Evolutionary conservation across 768 basidiomycete species (phyloP), one percentile per base, ranked within the genome.

Genomic region (Russula vinacea): DNA sequence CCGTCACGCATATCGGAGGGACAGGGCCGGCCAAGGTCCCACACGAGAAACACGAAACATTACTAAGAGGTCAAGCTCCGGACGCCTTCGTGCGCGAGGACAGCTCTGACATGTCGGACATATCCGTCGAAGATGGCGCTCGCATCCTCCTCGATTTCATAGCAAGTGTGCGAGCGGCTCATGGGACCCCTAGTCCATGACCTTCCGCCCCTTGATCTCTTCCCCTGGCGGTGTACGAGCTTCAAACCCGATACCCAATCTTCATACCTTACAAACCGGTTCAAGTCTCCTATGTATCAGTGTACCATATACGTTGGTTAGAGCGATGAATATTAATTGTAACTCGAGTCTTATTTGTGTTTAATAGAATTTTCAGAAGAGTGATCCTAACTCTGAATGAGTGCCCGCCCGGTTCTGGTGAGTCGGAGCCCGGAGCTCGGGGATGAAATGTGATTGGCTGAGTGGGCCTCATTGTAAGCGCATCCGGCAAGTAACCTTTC

Each of bases 91-190:
- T 35, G 16, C 33, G 50, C 60, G 49, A 47, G 26, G 64, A 44
- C 22, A 45, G 35, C n/a, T 60, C 64, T 11, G 64, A 52, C 45
- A 44, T n/a, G 47, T 57, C 64, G 14, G 64, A 65, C 26, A 52
- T 52, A 24, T 61, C 64, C 26, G 35, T 65, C 11, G 64, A 65
- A 65, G 32, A 65, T 51, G 64, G 58, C 24, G 64, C 64, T 16
- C 64, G 55, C n/a, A 29, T 65, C 7, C 49, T 65, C 3, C 64
- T 65, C 59, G 55, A 65, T 5, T 65, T 65, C 47, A 56, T 57
- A n/a, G 60, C 58, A 37, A 42, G 55, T 56, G 59, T 42, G 11
- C 54, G 55, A 35, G 49, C 59, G 14, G 55, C 58, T 29, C 55
- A 61, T 22, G 4, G 42, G 19, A 47, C 55, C 16, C 32, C 58